Percentiles rank a stretch among this genome's conserved stretches.
Evolutionary conservation across 2,329 filamentous ascomycete species (phyloP).

Genomic region (Hypocrella siamensis): DNA sequence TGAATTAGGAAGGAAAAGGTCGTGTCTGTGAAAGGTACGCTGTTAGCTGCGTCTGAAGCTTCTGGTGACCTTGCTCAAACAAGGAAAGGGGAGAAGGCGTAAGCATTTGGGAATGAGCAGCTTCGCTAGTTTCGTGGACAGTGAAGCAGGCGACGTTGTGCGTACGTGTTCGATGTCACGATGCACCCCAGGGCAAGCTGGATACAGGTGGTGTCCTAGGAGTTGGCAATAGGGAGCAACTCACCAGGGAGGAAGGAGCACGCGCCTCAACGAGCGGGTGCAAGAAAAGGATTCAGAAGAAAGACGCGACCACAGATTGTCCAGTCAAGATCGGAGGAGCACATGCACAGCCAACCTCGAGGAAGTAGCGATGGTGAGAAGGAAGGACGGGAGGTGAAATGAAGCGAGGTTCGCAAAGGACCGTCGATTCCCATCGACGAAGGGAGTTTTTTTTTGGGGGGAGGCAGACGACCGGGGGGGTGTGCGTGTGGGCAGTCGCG

Average conservation of each 20-base stretch:
- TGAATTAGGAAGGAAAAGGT: constrained; percentile 1
- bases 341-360: constrained; percentile 8
- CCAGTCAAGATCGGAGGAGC: constrained; percentile 6
- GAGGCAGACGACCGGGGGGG: background rate
- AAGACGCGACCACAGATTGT: constrained; percentile 10
- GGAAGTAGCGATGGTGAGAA: constrained; percentile 23
- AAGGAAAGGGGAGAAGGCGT: background rate
- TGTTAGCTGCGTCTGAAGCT: background rate
- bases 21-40: background rate
- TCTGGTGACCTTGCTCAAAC: background rate
- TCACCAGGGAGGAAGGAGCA: constrained; percentile 10
- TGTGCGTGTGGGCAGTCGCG: background rate
- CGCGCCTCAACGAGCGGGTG: constrained; percentile 17
- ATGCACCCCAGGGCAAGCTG: background rate
- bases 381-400: constrained; percentile 5
- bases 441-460: constrained; percentile 11
- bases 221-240: background rate
- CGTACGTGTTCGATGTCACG: no score
- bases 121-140: no score
- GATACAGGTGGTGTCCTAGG: background rate
- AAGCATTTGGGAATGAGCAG: no score
- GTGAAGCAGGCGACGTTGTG: no score
- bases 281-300: constrained; percentile 11
- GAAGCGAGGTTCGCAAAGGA: constrained; percentile 5
- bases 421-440: constrained; percentile 7